Evolutionary conservation across 2,329 filamentous ascomycete species (phyloP), one percentile per base, ranked within the genome.

Genomic region (Phialocephala subalpina): DNA sequence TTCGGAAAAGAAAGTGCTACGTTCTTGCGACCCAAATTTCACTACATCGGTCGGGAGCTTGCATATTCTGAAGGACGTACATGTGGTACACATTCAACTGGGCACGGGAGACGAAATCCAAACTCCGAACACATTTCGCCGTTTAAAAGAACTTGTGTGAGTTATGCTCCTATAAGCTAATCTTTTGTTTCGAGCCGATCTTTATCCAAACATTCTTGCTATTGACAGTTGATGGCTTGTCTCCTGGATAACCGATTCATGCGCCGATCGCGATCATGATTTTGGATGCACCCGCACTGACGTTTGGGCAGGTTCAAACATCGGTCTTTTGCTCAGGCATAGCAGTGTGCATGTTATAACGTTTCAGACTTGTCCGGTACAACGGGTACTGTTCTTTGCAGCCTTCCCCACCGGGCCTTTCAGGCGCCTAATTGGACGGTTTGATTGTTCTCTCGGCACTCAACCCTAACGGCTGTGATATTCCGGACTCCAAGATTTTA

Each of bases 291-390:
- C 62, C 61, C 62, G 71, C 70, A 72, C 73, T 73, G 70, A 74
- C 71, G 42, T 29, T 62, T 56, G 20, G 40, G 47, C 62, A 67
- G 67, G 40, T 64, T 67, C 60, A 72, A 71, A 68, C 65, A 67
- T 38, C 56, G 18, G 33, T 53, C 45, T 62, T 68, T 65, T 70
- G 72, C 67, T 73, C 65, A 66, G 71, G 71, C 72, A 75, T 74
- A 75, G 70, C 59, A 49, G 61, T 64, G 45, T 70, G 70, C 70
- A 68, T 71, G 60, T 59, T 72, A 74, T 72, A 62, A 36, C 67
- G 74, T 75, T 73, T 74, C 73, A 74, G 35, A 36, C 57, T 65
- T 62, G 67, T 53, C 45, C 62, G 62, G 60, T 58, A 62, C 59
- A 67, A 60, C 68, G 66, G 69, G 57, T 53, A 63, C 53, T 60